Evolutionary conservation across 768 basidiomycete species (phyloP), one percentile per base, ranked within the genome.

Genomic region (Lanmaoa rubissima): DNA sequence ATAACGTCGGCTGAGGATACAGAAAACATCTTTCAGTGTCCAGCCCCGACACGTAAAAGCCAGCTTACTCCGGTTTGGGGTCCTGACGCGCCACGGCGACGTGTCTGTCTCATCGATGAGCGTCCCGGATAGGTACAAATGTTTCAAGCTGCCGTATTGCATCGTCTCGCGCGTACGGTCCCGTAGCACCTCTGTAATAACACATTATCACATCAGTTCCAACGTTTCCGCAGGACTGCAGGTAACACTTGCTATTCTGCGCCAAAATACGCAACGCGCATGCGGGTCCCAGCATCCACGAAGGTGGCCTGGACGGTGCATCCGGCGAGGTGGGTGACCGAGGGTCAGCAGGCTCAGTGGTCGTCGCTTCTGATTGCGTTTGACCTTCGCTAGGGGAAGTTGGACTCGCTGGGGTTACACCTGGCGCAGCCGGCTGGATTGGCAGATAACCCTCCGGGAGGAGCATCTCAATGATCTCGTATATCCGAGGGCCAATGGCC

Each of bases 251-350:
- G 11, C 66, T 12, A 26, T 58, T 48, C 35, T 57, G 62, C 7
- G 63, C 63, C 19, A 68, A 49, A 10, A 54, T 60, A 7, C 62
- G 60, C 39, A 68, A 32, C 12, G 67, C 67, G 31, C 60, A 68
- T 19, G 67, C 59, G 5, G 67, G 65, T 34, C 67, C 67, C 55
- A 68, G 12, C 65, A 68, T 62, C 59, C 51, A 53, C 5, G 67
- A 63, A 53, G 59, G 45, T 38, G 57, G 51, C 34, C 16, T 56
- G 13, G 46, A n/a, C 11, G 32, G 42, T n/a, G 17, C 2, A 40
- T 36, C 36, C 16, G 24, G 34, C 19, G 45, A 17, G n/a, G n/a
- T 17, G 6, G 49, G 24, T 16, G 35, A 34, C 32, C 5, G 34
- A 40, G 40, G 0, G 3, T 57, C 39, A 2, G 36, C 1, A 17